Evolutionary conservation across 768 basidiomycete species (phyloP).

Genomic region (Auricularia cornea): DNA sequence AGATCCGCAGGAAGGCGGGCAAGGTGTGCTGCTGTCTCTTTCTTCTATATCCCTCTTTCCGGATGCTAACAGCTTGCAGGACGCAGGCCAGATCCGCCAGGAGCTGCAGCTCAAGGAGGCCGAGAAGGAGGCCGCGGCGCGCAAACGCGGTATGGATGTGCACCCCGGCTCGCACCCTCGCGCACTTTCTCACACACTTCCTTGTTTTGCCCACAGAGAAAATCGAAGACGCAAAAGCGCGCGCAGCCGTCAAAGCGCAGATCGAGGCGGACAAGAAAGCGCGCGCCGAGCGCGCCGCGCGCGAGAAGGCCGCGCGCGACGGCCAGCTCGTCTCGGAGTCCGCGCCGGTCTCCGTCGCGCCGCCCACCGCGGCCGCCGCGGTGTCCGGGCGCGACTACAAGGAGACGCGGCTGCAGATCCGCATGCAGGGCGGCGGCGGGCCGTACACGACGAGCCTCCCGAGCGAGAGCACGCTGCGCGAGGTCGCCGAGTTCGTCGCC

Average conservation of each 20-base stretch:
- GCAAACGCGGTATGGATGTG: constrained; percentile 46
- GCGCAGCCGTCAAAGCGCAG: constrained; percentile 73
- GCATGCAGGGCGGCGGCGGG: constrained; percentile 62
- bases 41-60: background rate
- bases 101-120: constrained; percentile 71
- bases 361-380: constrained; percentile 30
- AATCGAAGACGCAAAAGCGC: constrained; percentile 42
- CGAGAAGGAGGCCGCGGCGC: constrained; percentile 73
- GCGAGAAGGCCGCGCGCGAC: constrained; percentile 87
- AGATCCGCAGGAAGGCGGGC: constrained; percentile 75
- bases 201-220: constrained; percentile 29
- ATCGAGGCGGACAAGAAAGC: constrained; percentile 91
- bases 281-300: constrained; percentile 78
- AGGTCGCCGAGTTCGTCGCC: constrained; percentile 83
- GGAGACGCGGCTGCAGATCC: constrained; percentile 80
- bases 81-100: constrained; percentile 64
- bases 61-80: constrained; percentile 43
- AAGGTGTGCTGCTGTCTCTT: constrained; percentile 37
- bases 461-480: constrained; percentile 69
- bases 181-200: background rate
- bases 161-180: background rate
- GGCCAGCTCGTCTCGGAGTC: constrained; percentile 43
- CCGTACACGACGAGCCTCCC: constrained; percentile 74
- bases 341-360: constrained; percentile 24
- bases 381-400: constrained; percentile 66